Evolutionary conservation across 2,329 filamentous ascomycete genomes (phyloP), one percentile per base, ranked within the genome.

Genomic region (Phialemoniopsis sp.): DNA sequence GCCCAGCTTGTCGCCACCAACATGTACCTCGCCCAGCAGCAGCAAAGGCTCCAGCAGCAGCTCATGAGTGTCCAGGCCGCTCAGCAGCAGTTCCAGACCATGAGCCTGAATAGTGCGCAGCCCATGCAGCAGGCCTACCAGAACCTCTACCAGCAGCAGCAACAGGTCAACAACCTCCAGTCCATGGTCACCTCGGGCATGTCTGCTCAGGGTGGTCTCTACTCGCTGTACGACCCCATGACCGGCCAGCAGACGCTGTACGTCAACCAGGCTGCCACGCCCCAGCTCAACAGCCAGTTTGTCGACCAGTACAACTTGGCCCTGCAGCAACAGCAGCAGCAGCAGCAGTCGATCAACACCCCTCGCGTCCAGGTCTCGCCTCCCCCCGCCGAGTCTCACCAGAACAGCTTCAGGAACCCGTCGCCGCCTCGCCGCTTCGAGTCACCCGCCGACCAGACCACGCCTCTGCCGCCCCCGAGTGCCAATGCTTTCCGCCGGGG

Each of bases 31-130:
- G 89, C 89, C 31, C 89, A 95, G 58, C 90, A 95, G 66, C 91
- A 97, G 66, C 89, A 95, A 67, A 85, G 87, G 48, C 80, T 97
- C 38, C 90, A 97, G 66, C 90, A 96, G 67, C 89, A 97, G 67
- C 76, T 97, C 49, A 79, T 89, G 51, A 87, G 72, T 48, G 81
- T 96, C 17, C 93, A 91, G 55, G 82, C 83, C 38, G 86, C 87
- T 29, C 85, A 88, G 44, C 86, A 89, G 64, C 86, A 90, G 62
- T 86, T 90, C 55, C 85, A 89, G 60, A 80, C 79, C 48, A 70
- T 95, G 65, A 89, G 75, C 60, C 59, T 95, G 43, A 35, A 37
- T 29, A 29, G 26, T 14, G 30, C 36, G 7, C 57, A 57, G 8
- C 60, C 56, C 47, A 58, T 70, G 40, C 58, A 76, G 43, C 82